A percentile compares a stretch with the other conserved stretches of the same genome.
These are phyloP conservation scores for Dillenia turbinata DNA, from an alignment of 164 flowering plant species.

Conservation along the genomic window DNA sequence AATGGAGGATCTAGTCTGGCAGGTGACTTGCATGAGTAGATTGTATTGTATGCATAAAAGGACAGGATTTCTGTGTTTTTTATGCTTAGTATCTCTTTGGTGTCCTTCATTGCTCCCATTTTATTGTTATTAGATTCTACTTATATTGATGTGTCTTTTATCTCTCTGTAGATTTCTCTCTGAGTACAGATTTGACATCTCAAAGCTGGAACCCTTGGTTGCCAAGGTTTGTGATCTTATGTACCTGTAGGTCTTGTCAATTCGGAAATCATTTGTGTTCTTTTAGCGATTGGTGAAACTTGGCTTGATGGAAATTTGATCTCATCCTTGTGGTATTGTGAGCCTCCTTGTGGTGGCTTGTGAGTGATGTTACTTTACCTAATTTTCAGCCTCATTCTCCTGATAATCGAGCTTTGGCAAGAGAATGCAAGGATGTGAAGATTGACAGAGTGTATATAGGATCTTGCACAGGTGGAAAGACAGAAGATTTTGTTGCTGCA, in stretches of 20 bases:
- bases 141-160: constrained; percentile 6
- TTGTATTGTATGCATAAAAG: no score
- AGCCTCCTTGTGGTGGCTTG: neutral
- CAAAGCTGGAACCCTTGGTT: constrained; percentile 93
- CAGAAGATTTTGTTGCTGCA: constrained; percentile 93
- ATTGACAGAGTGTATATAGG: constrained; percentile 98
- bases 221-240: constrained; percentile 66
- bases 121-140: neutral
- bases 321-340: neutral
- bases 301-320: constrained; percentile 1
- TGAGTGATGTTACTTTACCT: neutral
- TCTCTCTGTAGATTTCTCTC: constrained; percentile 48
- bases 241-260: no score
- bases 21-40: no score
- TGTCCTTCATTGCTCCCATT: no score
- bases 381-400: constrained; percentile 95
- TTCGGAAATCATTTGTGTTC: no score
- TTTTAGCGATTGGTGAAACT: constrained; percentile 1
- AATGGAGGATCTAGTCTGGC: no score
- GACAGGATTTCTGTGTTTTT: no score
- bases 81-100: no score
- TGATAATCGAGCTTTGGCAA: constrained; percentile 90
- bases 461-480: constrained; percentile 98
- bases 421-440: constrained; percentile 98
- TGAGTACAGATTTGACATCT: constrained; percentile 80